Base-by-base conservation (phyloP, 2,329 filamentous ascomycete genomes). In the Penicillium sp. region DNA sequence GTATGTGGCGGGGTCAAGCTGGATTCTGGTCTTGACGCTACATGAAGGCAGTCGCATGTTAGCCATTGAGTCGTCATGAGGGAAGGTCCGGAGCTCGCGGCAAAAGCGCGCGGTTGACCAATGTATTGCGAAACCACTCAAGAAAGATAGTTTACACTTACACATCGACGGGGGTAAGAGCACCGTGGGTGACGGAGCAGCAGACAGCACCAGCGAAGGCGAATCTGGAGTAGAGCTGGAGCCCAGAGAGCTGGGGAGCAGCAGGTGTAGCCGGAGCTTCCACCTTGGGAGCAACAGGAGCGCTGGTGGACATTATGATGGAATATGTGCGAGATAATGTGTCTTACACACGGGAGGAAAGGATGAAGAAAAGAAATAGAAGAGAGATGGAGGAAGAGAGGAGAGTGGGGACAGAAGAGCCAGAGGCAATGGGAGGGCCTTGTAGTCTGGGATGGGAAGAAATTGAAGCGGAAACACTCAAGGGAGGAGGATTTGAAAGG, bases 131-230 rank as follows among this genome's bases (percentile, higher is more conserved):
- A 47, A 50, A 19, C n/a, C 26, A 17, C 30, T 29, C 78, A 68
- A 67, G 76, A 26, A 74, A 73, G 73, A 26, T 29, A 38, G 60
- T 23, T 61, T 61, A 26, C 65, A 91, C 94, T 82, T 95, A 98
- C 94, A 99, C 95, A 91, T 99, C 95, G 82, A 99, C 93, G 78
- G 95, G 95, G 72, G 95, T 99, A 75, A 98, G 89, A 77, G 87
- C 91, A 82, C 94, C 95, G 88, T 99, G 95, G 78, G 95, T 99
- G 84, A 98, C 85, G 74, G 93, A 95, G 84, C 95, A 99, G 90
- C 95, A 97, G 86, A 98, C 85, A 74, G 95, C 95, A 84, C 95
- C 95, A 75, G 95, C 93, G 75, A 99, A 91, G 83, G 95, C 94
- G 85, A 97, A 97, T 83, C 92, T 89, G 75, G 92, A 91, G 90